phyloP scores from a whole-genome alignment of 2,329 filamentous ascomycete genomes.

The Cyclaneusma minus region DNA sequence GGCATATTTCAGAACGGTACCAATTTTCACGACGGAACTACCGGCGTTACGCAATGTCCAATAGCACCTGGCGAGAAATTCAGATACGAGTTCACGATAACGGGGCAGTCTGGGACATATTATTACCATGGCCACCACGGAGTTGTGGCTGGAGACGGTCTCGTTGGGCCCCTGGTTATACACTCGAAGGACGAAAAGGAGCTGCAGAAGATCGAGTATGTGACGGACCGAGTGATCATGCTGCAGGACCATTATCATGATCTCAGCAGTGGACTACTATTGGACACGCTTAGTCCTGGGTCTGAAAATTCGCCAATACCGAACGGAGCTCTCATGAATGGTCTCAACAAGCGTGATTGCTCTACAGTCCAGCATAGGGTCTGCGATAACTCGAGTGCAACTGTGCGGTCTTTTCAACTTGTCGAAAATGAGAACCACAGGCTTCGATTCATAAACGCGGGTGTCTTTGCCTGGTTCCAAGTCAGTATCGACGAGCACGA shows the following conservation, averaged over 20 bases:
- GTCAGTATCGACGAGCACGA: slow-evolving; percentile 53
- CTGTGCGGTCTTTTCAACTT: slow-evolving; percentile 27
- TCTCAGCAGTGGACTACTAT: slow-evolving; percentile 24
- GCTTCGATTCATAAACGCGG: slow-evolving; percentile 53
- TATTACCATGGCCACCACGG: slow-evolving; percentile 53
- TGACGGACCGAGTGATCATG: slow-evolving; percentile 45
- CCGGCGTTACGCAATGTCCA: slow-evolving; percentile 50
- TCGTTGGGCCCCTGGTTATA: slow-evolving; percentile 52
- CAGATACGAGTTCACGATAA: slow-evolving; percentile 53
- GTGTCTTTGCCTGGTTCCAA: slow-evolving; percentile 57
- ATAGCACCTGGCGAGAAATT: slow-evolving; percentile 47
- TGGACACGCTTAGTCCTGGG: slow-evolving; percentile 23
- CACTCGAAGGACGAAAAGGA: slow-evolving; percentile 39
- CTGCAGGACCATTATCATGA: slow-evolving; percentile 65
- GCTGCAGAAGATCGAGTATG: slow-evolving; percentile 33
- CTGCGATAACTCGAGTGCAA: slow-evolving; percentile 26
- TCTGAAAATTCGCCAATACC: slow-evolving; percentile 26
- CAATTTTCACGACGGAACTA: slow-evolving; percentile 58
- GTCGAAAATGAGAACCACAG: slow-evolving; percentile 43
- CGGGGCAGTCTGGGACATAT: slow-evolving; percentile 31
- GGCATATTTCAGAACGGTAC: slow-evolving; percentile 66
- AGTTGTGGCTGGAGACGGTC: slow-evolving; percentile 51
- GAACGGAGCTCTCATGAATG: slow-evolving; percentile 30
- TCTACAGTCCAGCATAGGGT: slow-evolving; percentile 19
- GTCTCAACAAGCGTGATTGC: slow-evolving; percentile 25